phyloP scores from a whole-genome alignment of 2,329 filamentous ascomycete species.

The Curvularia eragrostidis region DNA sequence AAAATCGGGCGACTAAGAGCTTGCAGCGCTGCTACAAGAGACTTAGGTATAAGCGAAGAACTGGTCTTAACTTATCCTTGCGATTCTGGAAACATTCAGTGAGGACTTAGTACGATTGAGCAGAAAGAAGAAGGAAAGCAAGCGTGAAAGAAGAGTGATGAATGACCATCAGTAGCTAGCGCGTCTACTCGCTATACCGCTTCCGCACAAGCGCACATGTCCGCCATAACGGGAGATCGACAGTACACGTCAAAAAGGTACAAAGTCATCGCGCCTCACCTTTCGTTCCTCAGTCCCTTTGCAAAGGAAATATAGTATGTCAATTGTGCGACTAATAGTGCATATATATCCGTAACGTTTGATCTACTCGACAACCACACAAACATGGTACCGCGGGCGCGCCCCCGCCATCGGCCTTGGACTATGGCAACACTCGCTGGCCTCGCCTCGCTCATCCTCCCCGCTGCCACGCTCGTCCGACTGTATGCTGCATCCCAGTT shows the following conservation, averaged over 20 bases:
- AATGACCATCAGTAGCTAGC: too few relatives aligned
- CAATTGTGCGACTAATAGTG: not conserved
- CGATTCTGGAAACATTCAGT: too few relatives aligned
- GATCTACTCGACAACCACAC: not conserved
- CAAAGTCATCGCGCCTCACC: not conserved
- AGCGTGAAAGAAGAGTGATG: too few relatives aligned
- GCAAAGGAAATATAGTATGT: not conserved
- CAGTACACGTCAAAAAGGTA: not conserved
- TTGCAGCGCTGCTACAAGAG: too few relatives aligned
- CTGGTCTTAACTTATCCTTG: too few relatives aligned
- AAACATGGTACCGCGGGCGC: conserved; percentile 20
- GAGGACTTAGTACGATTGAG: too few relatives aligned
- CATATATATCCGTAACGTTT: not conserved
- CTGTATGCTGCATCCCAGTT: conserved; percentile 25
- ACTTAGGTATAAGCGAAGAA: too few relatives aligned
- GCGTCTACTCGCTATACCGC: not conserved
- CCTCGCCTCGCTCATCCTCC: conserved; percentile 56
- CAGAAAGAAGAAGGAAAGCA: too few relatives aligned
- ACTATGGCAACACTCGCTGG: conserved; percentile 36
- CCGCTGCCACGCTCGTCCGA: conserved; percentile 60
- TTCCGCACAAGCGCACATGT: not conserved
- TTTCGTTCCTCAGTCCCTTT: not conserved
- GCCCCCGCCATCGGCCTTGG: conserved; percentile 33
- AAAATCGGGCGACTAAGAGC: too few relatives aligned
- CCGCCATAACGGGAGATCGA: not conserved